A percentile compares a stretch with the other conserved stretches of the same genome.
Evolutionary conservation across 345 rosid species (phyloP).

Genomic region (Rhodamnia rubescens): DNA sequence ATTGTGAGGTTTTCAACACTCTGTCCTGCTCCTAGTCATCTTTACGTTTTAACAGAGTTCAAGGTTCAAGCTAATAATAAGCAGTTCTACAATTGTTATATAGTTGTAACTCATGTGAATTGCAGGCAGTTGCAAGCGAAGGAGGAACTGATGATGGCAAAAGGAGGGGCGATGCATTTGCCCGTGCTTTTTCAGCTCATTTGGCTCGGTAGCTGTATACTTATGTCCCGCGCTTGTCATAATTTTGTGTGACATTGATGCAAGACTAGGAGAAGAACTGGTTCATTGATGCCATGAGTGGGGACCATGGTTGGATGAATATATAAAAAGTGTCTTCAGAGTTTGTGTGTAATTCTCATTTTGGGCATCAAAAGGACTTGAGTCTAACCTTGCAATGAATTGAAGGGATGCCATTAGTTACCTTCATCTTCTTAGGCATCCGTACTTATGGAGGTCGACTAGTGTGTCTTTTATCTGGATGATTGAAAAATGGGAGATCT

Average conservation of each 20-base stretch:
- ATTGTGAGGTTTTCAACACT: too few relatives aligned
- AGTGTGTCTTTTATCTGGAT: not conserved
- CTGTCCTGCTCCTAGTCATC: not conserved
- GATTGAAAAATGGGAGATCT: not conserved
- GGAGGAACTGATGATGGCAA: slow-evolving; percentile 97
- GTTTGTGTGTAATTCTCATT: not conserved
- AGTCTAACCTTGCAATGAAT: not conserved
- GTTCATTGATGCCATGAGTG: not conserved
- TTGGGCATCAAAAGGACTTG: not conserved
- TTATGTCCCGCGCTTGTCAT: not conserved
- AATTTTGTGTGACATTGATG: not conserved
- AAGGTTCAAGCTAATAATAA: not conserved
- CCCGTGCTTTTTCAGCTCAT: slow-evolving; percentile 98
- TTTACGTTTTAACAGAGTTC: not conserved
- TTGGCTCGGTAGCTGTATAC: slow-evolving; percentile 58
- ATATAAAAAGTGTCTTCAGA: not conserved
- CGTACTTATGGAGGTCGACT: not conserved
- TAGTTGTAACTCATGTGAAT: slow-evolving; percentile 4
- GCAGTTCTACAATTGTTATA: not conserved
- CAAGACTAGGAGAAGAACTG: not conserved
- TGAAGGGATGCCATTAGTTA: not conserved
- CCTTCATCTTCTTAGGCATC: not conserved
- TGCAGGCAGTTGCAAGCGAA: slow-evolving; percentile 98
- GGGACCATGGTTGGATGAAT: not conserved
- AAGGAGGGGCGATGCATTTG: slow-evolving; percentile 98